phyloP scores from a whole-genome alignment of 352 stramenopile genomes.

The Phytophthora pini region DNA sequence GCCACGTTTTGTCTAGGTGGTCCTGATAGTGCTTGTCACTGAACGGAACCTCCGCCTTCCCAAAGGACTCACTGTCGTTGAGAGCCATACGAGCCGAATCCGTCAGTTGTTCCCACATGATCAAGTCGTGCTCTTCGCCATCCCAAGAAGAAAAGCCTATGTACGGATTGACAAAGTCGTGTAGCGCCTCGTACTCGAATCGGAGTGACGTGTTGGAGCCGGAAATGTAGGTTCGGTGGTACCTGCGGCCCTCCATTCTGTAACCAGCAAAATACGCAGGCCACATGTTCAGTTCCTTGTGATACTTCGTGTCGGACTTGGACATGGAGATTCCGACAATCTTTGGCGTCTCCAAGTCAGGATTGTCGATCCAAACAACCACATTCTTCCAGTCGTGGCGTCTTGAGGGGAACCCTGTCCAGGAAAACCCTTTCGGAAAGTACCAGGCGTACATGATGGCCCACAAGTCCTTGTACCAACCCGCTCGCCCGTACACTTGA shows the following conservation, averaged over 20 bases:
- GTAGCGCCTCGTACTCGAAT: background rate
- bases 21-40: background rate
- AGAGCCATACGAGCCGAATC: background rate
- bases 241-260: background rate
- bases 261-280: background rate
- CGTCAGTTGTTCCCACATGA: slow-evolving; percentile 9
- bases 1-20: background rate
- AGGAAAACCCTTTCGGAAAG: slow-evolving; percentile 1
- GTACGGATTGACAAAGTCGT: background rate
- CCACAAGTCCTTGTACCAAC: background rate
- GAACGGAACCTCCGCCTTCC: background rate
- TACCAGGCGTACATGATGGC: slow-evolving; percentile 14
- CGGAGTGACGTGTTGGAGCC: background rate
- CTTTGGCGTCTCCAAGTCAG: background rate
- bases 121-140: background rate
- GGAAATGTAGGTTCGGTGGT: too few species aligned
- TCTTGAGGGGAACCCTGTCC: background rate
- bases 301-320: background rate
- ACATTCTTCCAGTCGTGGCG: slow-evolving; percentile 5
- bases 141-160: background rate
- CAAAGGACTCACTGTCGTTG: background rate
- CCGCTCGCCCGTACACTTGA: background rate
- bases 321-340: background rate
- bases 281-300: background rate
- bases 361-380: background rate